These are phyloP conservation scores for Neophaeococcomyces aloes DNA, from an alignment of 2,329 filamentous ascomycete species.

Conservation along the genomic window DNA sequence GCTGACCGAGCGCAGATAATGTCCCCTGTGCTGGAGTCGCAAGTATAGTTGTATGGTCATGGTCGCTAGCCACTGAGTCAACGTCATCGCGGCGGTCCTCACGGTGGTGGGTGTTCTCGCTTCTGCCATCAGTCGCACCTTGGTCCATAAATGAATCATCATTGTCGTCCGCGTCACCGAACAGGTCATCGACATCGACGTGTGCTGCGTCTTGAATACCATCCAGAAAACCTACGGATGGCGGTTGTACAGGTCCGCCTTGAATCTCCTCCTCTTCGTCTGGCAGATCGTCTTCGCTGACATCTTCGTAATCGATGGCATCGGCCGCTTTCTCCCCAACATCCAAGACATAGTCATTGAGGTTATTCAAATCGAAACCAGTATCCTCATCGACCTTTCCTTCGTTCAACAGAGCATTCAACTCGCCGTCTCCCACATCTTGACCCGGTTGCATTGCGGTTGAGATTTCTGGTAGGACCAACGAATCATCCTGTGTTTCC, in stretches of 20 bases:
- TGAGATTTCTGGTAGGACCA: neutral
- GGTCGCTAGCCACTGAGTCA: constrained; percentile 14
- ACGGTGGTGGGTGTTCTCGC: constrained; percentile 13
- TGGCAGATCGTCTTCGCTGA: constrained; percentile 84
- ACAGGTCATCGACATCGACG: constrained; percentile 33
- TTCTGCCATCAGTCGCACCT: constrained; percentile 4
- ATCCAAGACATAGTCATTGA: constrained; percentile 26
- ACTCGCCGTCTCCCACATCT: constrained; percentile 14
- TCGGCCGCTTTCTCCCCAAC: constrained; percentile 75
- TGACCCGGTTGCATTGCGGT: neutral
- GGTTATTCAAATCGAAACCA: constrained; percentile 16
- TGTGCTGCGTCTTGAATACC: constrained; percentile 46
- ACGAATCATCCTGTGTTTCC: neutral
- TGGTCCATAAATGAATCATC: constrained; percentile 10
- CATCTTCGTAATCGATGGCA: constrained; percentile 70
- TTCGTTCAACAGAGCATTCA: constrained; percentile 28
- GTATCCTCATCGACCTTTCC: constrained; percentile 25
- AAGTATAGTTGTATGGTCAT: constrained; percentile 16
- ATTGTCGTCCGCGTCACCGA: constrained; percentile 16
- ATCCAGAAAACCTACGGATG: constrained; percentile 13
- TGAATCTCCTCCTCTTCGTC: constrained; percentile 54
- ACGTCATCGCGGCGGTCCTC: constrained; percentile 15
- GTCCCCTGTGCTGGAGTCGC: constrained; percentile 2
- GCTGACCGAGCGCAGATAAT: neutral
- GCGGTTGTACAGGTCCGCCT: constrained; percentile 13